Evolutionary conservation across 305 asterid species (phyloP).

Genomic region (Ajuga reptans): DNA sequence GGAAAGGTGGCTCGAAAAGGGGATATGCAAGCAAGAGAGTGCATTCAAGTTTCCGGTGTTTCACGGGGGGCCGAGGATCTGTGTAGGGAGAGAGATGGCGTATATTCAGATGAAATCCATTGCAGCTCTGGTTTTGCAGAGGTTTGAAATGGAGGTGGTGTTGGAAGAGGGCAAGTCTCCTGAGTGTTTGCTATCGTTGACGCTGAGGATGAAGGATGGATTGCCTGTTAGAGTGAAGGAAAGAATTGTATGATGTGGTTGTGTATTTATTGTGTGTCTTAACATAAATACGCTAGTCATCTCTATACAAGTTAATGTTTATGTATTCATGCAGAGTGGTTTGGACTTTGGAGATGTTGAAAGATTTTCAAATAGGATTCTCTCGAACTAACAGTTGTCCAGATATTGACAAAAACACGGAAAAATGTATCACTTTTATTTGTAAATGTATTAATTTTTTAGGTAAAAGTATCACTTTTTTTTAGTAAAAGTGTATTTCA

Average conservation of each 20-base stretch:
- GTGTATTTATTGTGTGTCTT: too few species aligned
- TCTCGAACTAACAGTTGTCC: too few species aligned
- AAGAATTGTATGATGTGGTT: constrained; percentile 24
- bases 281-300: too few species aligned
- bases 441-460: too few species aligned
- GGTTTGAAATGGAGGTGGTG: constrained; percentile 42
- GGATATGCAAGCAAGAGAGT: constrained; percentile 48
- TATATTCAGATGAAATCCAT: constrained; percentile 82
- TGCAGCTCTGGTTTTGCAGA: constrained; percentile 62
- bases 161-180: constrained; percentile 51
- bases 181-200: constrained; percentile 53
- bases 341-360: too few species aligned
- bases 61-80: constrained; percentile 78
- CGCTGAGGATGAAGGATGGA: constrained; percentile 73
- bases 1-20: constrained; percentile 74
- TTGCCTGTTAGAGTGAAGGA: constrained; percentile 46
- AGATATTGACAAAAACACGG: too few species aligned
- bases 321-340: too few species aligned
- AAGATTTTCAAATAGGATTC: too few species aligned
- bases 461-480: too few species aligned
- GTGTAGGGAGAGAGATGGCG: constrained; percentile 85
- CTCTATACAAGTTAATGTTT: too few species aligned
- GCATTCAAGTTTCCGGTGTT: constrained; percentile 77
- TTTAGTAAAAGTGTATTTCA: too few species aligned
- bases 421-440: too few species aligned